A percentile compares a stretch with the other conserved stretches of the same genome.
These are phyloP conservation scores for Pichia californica DNA, from an alignment of 805 yeast species.

Conservation along the genomic window DNA sequence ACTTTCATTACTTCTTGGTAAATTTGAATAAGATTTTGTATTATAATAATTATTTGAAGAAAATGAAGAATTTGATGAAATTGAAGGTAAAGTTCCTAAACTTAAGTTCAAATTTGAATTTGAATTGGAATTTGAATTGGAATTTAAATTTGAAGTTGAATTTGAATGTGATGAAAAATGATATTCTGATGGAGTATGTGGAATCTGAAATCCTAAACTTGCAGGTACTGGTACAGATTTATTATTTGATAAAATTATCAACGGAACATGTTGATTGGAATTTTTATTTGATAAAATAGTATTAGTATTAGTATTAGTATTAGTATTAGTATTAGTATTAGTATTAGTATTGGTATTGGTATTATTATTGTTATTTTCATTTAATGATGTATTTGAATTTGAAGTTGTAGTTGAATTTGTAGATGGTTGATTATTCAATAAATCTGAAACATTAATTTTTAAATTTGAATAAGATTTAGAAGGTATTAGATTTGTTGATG, in stretches of 20 bases:
- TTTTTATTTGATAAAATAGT: neutral
- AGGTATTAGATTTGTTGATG: no score
- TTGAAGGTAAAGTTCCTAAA: no score
- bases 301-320: neutral
- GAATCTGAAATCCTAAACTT: conserved; percentile 2
- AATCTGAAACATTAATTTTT: neutral
- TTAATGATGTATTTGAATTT: neutral
- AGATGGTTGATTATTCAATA: no score
- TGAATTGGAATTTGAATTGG: neutral
- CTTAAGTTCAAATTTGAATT: neutral
- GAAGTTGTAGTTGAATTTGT: neutral
- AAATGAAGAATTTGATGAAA: neutral
- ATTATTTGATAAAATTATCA: neutral
- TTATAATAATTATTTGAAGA: neutral
- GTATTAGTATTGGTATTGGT: no score
- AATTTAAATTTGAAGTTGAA: neutral
- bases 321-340: no score
- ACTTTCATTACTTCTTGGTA: conserved; percentile 11
- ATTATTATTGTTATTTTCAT: no score
- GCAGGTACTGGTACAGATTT: conserved; percentile 4
- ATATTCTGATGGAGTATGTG: neutral
- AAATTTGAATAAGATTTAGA: neutral
- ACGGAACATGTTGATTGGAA: neutral
- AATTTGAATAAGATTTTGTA: neutral
- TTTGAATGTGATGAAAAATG: conserved; percentile 1